Percentiles rank a stretch among this genome's conserved stretches.
Evolutionary conservation across 805 yeast species (phyloP).

Genomic region (Cyberlindnera xishuangbannaensis): DNA sequence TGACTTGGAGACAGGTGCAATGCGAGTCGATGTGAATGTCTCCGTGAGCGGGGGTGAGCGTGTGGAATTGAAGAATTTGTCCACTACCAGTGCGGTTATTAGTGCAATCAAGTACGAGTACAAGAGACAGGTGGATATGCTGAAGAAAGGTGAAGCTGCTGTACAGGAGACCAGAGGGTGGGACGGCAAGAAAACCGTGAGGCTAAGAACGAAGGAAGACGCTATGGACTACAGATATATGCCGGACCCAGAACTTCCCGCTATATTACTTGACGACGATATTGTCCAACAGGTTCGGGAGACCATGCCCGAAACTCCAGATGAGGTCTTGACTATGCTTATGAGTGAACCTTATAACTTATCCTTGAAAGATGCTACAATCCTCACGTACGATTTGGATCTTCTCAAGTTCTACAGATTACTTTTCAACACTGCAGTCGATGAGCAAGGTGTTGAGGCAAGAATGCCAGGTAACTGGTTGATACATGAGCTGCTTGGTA

Average conservation of each 20-base stretch:
- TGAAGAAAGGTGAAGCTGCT: slow-evolving; percentile 31
- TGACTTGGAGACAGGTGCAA: slow-evolving; percentile 89
- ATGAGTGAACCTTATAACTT: slow-evolving; percentile 46
- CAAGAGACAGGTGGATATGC: slow-evolving; percentile 52
- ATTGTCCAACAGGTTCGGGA: slow-evolving; percentile 37
- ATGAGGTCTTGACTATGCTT: slow-evolving; percentile 43
- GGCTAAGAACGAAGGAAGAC: slow-evolving; percentile 71
- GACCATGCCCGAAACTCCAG: slow-evolving; percentile 57
- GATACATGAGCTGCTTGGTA: slow-evolving; percentile 74
- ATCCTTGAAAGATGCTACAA: slow-evolving; percentile 68
- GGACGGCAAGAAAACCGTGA: slow-evolving; percentile 70
- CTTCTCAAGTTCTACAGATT: slow-evolving; percentile 48
- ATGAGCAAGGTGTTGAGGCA: slow-evolving; percentile 22
- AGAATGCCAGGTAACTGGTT: slow-evolving; percentile 69
- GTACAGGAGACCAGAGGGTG: slow-evolving; percentile 81
- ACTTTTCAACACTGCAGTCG: slow-evolving; percentile 30
- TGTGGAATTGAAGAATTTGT: slow-evolving; percentile 85
- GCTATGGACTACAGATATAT: slow-evolving; percentile 86
- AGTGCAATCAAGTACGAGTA: slow-evolving; percentile 74
- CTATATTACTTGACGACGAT: slow-evolving; percentile 38
- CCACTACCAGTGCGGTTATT: slow-evolving; percentile 74
- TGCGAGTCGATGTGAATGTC: slow-evolving; percentile 93
- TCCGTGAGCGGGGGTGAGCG: slow-evolving; percentile 67
- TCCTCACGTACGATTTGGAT: slow-evolving; percentile 48
- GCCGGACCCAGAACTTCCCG: slow-evolving; percentile 89